phyloP scores from a whole-genome alignment of 345 rosid species.

The Odontarrhena argentea region DNA sequence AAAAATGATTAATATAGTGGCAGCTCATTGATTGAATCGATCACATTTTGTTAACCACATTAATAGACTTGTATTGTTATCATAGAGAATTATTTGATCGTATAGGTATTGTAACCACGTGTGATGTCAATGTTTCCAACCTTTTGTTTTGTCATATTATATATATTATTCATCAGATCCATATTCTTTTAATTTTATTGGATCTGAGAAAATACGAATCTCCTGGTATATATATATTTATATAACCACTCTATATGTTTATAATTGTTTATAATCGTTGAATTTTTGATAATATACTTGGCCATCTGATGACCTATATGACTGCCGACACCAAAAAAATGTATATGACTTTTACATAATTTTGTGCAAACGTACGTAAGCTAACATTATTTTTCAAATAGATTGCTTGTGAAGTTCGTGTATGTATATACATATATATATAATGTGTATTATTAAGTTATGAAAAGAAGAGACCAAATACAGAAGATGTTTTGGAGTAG shows the following conservation, averaged over 20 bases:
- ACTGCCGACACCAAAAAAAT: too few species aligned
- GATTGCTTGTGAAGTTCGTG: too few species aligned
- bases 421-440: too few species aligned
- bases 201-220: slow-evolving; percentile 25
- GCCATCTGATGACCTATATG: neutral
- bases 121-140: slow-evolving; percentile 26
- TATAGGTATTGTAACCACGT: slow-evolving; percentile 33
- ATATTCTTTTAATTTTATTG: slow-evolving; percentile 8
- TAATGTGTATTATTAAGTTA: too few species aligned
- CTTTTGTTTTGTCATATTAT: slow-evolving; percentile 6
- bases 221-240: neutral
- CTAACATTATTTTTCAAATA: too few species aligned
- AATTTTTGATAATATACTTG: neutral
- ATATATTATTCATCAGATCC: slow-evolving; percentile 8
- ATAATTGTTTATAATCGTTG: neutral
- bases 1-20: slow-evolving; percentile 18
- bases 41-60: neutral
- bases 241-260: neutral
- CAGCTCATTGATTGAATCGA: slow-evolving; percentile 37
- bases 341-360: neutral
- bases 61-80: neutral
- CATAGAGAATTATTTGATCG: slow-evolving; percentile 16
- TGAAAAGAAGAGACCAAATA: too few species aligned
- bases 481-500: too few species aligned
- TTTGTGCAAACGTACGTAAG: too few species aligned